Base-by-base conservation (phyloP, 306 rosid genomes). In the Ammopiptanthus mongolicus region DNA sequence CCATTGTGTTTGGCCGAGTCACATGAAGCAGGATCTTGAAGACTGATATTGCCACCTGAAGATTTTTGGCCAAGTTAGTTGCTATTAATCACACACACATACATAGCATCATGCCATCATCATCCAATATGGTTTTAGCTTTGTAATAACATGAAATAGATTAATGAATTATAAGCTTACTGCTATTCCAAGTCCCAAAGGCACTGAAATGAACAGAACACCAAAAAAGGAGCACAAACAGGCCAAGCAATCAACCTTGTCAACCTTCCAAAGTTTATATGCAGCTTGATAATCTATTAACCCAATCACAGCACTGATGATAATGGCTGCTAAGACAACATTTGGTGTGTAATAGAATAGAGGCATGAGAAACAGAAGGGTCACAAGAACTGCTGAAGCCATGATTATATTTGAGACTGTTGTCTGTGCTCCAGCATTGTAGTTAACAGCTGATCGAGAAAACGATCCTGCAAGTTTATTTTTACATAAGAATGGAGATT, bases 401-500 rank as follows among this genome's bases (percentile, higher is more conserved):
- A 96, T 84, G 62, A 96, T 81, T 59, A 96, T 86, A 60, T 96
- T 96, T 14, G 99, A 96, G 9, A 92, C 90, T 8, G 90, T 83
- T 42, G 98, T 92, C 78, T 89, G 83, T 31, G 99, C 98, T 69
- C 99, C 99, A 0, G 97, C 97, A 25, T 96, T 96, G 64, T 78
- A 96, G 88, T 91, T 96, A 29, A 96, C 97, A 5, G 99, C 99
- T 0, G 99, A 96, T 65, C 98, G 86, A n/a, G 98, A 92, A 83
- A 96, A 96, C 0, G 99, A 96, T 74, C 99, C 99, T 92, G 88
- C 69, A 57, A 80, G 64, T 71, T 75, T 37, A 29, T 69, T 83
- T 80, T 62, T 3, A 8, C 18, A 53, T 64, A 57, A 76, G 63
- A 66, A 71, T 17, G 31, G 5, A 71, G 6, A 2, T 52, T 44